phyloP scores from a whole-genome alignment of 177 flowering plant species.

The Telopea speciosissima region DNA sequence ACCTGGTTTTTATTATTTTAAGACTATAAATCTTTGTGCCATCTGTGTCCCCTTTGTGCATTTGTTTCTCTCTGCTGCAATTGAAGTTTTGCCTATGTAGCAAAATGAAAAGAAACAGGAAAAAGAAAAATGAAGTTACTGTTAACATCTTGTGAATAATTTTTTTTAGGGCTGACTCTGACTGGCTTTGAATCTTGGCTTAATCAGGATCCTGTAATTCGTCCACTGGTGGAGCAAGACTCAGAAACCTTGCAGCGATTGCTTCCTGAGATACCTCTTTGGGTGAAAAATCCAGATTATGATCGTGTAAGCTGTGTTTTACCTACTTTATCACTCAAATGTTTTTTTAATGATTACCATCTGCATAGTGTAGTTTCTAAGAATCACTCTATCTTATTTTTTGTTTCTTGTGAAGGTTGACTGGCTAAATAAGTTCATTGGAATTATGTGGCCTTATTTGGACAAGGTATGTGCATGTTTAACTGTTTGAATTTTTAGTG shows the following conservation, averaged over 20 bases:
- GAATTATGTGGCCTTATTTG: constrained; percentile 85
- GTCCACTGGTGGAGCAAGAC: constrained; percentile 78
- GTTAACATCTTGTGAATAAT: neutral
- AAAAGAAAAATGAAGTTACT: no score
- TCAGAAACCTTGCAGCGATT: constrained; percentile 43
- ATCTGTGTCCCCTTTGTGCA: neutral
- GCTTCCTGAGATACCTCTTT: constrained; percentile 84
- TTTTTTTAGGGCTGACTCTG: neutral
- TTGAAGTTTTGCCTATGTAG: neutral
- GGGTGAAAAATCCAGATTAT: constrained; percentile 94
- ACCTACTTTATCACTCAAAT: neutral
- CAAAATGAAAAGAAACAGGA: neutral
- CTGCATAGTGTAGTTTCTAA: neutral
- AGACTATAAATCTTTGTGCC: neutral
- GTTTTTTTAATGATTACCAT: neutral
- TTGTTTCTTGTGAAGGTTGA: constrained; percentile 55
- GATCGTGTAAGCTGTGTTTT: constrained; percentile 60
- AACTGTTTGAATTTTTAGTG: neutral
- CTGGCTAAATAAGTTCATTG: constrained; percentile 85
- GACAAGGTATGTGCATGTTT: constrained; percentile 56
- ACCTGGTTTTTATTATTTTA: no score
- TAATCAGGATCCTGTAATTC: constrained; percentile 63
- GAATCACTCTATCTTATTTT: constrained; percentile 2
- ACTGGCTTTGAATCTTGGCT: neutral
- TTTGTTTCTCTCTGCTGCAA: neutral